Evolutionary conservation across 2,329 filamentous ascomycete genomes (phyloP), one percentile per base, ranked within the genome.

Genomic region (Diaporthe longicolla): DNA sequence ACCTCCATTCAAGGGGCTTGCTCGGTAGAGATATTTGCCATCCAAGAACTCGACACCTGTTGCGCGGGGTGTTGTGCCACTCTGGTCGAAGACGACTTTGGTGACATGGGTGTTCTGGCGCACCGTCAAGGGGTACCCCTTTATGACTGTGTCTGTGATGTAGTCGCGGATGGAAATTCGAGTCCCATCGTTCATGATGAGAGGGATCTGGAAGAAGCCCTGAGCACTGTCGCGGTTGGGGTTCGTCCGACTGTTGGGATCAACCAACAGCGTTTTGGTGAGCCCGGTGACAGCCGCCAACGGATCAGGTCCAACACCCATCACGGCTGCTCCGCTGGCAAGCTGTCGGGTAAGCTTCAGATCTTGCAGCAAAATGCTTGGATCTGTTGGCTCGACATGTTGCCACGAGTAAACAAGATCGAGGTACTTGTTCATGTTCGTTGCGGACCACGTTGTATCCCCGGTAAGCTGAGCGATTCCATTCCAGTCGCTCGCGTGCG

Each of bases 201-300:
- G 79, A 5, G 91, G 90, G 5, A 93, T 87, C 77, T 92, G 90
- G 78, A 88, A 92, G 50, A 89, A 82, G 0, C 85, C 86, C 48
- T 85, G 82, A 4, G 81, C 77, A 26, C 80, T 80, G 78, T 92
- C 90, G 32, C 89, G 85, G 0, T 68, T 63, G 0, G 80, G 65
- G 57, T 70, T 24, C 17, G 48, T 26, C 7, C 70, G 74, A 52
- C 89, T 59, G 0, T 80, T 74, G 35, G 80, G 79, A 76, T 87
- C 84, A 55, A 85, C 84, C 80, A 91, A 91, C 76, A 86, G 83
- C 75, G 92, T 88, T 21, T 84, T 84, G 3, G 85, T 78, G 15
- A 90, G 80, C 5, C 88, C 81, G 40, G 84, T 82, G 7, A 80
- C 83, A 35, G 90, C 66, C 4, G 68, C 66, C 19, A 73, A 15